Conservation (phyloP, 768 basidiomycete genomes). For the Ramaria sp. region DNA sequence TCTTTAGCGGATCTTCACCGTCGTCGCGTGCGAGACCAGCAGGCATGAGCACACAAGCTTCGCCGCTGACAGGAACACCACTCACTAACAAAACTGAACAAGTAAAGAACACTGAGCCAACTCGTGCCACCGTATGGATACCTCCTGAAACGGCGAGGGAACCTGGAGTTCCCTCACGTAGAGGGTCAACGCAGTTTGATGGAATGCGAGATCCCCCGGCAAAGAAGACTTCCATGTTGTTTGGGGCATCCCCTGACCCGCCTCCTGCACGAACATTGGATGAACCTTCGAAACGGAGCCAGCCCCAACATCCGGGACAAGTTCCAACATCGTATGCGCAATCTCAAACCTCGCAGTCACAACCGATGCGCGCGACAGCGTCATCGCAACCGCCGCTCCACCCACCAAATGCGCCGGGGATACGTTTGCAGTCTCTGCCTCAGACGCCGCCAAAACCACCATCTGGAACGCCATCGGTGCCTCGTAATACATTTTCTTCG, state of each 20-base stretch:
- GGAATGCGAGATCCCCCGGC: neutral
- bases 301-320: neutral
- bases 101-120: neutral
- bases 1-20: neutral
- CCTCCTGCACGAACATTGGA: neutral
- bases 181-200: constrained; percentile 1
- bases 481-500: neutral
- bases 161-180: neutral
- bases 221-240: neutral
- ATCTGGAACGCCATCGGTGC: neutral
- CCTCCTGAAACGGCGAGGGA: neutral
- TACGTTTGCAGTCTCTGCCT: neutral
- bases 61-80: neutral
- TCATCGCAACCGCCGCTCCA: neutral
- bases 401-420: neutral
- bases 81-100: neutral
- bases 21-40: neutral
- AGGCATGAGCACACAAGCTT: neutral
- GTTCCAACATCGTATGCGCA: neutral
- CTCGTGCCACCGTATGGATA: neutral
- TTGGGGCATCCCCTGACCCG: neutral
- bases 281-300: neutral
- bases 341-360: neutral
- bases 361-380: neutral
- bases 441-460: neutral